Base-by-base conservation (phyloP, 768 basidiomycete genomes). In the Tricholoma saponaceum region DNA sequence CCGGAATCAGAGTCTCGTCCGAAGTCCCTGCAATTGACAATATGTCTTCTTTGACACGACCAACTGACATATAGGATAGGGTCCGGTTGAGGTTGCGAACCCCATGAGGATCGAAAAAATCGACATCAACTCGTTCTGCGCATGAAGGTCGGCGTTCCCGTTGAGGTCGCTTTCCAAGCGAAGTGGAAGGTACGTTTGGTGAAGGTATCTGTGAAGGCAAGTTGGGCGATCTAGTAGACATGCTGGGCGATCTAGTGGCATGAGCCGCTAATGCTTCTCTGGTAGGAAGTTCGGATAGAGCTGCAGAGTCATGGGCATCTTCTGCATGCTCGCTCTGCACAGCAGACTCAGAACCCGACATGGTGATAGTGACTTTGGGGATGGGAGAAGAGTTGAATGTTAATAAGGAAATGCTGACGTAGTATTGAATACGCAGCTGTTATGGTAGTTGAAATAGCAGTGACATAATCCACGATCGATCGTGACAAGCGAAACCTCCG, bases 1-100 rank as follows among this genome's bases (percentile, higher is more conserved):
- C 62, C 0, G 58, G 52, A 14, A 60, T 58, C 5, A 70, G 30
- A 13, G 72, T 67, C 10, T 57, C 62, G 18, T 70, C 68, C n/a
- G 41, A 54, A 18, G 28, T 18, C 16, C 8, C 23, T 12, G 53
- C 28, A 20, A n/a, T n/a, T 18, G 53, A 54, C 8, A 18, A 18
- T 16, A 22, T 9, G 4, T 30, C 16, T 7, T 53, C 35, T 28
- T 22, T 20, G 3, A 39, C 37, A 43, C 44, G 39, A 28, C 22
- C 23, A 2, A 28, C n/a, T 5, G 53, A 44, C 41, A 54, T 44
- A n/a, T 32, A 25, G 8, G 53, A 54, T n/a, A 54, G 8, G 20
- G 53, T 54, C 18, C 53, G 53, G 26, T 44, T 54, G 41, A 54
- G 41, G 3, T 44, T n/a, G n/a, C 53, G 37, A 28, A 54, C 53